Conservation (phyloP, 2,329 filamentous ascomycete genomes). For the Beauveria sp. region DNA sequence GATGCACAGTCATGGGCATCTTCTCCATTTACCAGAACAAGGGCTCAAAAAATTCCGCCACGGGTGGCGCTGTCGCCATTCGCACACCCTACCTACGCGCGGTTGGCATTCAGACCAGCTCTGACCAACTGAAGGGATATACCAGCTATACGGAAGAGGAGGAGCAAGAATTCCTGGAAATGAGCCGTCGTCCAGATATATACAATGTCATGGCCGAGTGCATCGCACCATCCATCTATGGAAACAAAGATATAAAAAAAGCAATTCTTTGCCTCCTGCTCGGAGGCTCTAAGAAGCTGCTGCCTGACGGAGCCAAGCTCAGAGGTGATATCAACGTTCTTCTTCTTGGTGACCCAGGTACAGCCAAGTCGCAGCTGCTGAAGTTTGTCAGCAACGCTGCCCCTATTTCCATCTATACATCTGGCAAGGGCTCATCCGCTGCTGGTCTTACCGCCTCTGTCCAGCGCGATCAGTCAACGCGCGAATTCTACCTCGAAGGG, state of each 20-base stretch:
- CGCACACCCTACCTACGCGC: conserved; percentile 90
- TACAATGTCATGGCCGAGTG: conserved; percentile 85
- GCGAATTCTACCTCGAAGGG: conserved; percentile 96
- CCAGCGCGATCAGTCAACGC: conserved; percentile 81
- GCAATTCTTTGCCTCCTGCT: conserved; percentile 88
- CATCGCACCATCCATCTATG: conserved; percentile 96
- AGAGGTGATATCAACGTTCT: conserved; percentile 98
- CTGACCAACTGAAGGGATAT: conserved; percentile 82
- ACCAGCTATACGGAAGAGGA: conserved; percentile 87
- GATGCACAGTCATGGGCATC: conserved; percentile 92
- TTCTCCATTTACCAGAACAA: conserved; percentile 98
- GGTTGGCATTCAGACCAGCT: conserved; percentile 83
- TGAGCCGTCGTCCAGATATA: conserved; percentile 86
- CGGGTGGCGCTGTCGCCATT: conserved; percentile 80
- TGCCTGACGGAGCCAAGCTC: conserved; percentile 95
- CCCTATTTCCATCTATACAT: conserved; percentile 97
- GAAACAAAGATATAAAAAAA: conserved; percentile 94
- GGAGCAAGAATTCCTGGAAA: conserved; percentile 88
- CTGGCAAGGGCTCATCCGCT: conserved; percentile 93
- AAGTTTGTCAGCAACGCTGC: conserved; percentile 97
- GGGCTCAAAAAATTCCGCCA: conserved; percentile 66
- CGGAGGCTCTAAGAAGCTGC: conserved; percentile 93
- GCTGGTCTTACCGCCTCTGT: conserved; percentile 96
- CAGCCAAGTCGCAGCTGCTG: conserved; percentile 90
- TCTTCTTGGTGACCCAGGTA: conserved; percentile 93